Evolutionary conservation across 345 rosid genomes (phyloP), one percentile per base, ranked within the genome.

Genomic region (Eucalyptus dawsonii): DNA sequence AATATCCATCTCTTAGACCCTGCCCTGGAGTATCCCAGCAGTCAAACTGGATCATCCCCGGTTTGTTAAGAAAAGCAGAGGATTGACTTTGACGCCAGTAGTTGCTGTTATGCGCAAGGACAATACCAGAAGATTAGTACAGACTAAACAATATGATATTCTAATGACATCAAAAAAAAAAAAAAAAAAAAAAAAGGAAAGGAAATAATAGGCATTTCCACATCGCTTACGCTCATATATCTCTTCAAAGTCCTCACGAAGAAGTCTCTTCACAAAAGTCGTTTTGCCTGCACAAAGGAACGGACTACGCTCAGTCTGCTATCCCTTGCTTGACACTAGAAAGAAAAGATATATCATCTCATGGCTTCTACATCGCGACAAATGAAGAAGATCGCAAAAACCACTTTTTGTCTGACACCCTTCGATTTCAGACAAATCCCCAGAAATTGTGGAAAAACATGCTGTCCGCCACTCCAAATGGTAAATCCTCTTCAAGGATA

Each of bases 211-310:
- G 76, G 21, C 56, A 42, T 56, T 50, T 21, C 11, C 51, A 47
- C 47, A 34, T 50, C 37, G 92, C 99, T 93, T 88, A 97, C 99
- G 99, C 91, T 97, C 99, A 42, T 97, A 97, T 90, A 89, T 97
- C 98, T 94, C 93, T 95, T 94, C 99, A 65, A 97, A 97, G 80
- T 97, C 98, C 4, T 94, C 98, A 8, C 96, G 92, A 53, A 95
- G 92, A 95, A 92, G 99, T 92, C 99, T 94, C 88, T 97, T 97
- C 89, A 97, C 97, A 29, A 96, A 97, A 31, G 99, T 97, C 1
- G 99, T 97, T 87, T 97, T 97, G 40, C 99, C 98, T 96, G 92
- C 90, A 93, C 22, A 44, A 58, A n/a, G 21, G 65, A 22, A 44
- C 40, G 27, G 19, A 83, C 65, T 31, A 27, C 6, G 10, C 8